These are phyloP conservation scores for Wickerhamomyces bisporus DNA, from an alignment of 805 yeast species.

Conservation along the genomic window DNA sequence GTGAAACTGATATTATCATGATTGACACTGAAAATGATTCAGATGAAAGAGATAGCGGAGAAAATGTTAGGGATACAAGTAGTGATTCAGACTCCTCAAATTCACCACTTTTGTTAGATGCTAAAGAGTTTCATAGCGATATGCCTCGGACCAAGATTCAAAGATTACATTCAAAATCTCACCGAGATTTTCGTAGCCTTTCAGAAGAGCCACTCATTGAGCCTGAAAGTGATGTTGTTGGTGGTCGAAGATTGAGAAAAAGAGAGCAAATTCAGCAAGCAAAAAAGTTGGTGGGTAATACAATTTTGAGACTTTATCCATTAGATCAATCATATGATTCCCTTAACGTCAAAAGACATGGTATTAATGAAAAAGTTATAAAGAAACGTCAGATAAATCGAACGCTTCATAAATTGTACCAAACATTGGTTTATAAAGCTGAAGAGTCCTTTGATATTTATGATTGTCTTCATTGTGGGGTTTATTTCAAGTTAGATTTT, in stretches of 20 bases:
- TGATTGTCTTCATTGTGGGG: slow-evolving; percentile 27
- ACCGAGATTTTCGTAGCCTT: background rate
- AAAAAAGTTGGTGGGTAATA: background rate
- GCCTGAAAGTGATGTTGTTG: slow-evolving; percentile 6
- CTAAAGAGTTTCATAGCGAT: background rate
- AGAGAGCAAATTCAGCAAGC: slow-evolving; percentile 1
- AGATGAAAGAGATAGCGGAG: background rate
- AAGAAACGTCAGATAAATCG: slow-evolving; percentile 12
- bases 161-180: background rate
- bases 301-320: slow-evolving; percentile 4
- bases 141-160: background rate
- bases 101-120: background rate
- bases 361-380: background rate
- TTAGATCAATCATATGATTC: slow-evolving; percentile 14
- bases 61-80: background rate
- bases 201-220: slow-evolving; percentile 3
- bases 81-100: background rate
- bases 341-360: background rate
- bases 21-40: slow-evolving; percentile 1
- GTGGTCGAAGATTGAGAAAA: slow-evolving; percentile 14
- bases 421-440: slow-evolving; percentile 10
- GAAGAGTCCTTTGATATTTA: slow-evolving; percentile 10
- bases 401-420: slow-evolving; percentile 21
- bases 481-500: slow-evolving; percentile 15
- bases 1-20: background rate